Evolutionary conservation across 2,329 filamentous ascomycete species (phyloP), one percentile per base, ranked within the genome.

Genomic region (Fusarium penzigii): DNA sequence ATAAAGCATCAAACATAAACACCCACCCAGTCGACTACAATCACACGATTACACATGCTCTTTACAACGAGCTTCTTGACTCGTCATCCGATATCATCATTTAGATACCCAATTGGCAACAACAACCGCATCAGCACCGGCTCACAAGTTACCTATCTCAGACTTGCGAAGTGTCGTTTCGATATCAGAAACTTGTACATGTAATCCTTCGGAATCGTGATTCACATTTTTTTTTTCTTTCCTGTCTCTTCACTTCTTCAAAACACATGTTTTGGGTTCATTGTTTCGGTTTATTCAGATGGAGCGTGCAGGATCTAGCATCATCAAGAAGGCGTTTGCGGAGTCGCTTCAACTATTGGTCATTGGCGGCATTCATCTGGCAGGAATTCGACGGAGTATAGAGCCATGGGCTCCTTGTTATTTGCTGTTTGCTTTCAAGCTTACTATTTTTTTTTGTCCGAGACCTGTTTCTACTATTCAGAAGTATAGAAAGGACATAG

Each of bases 21-120:
- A 46, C 10, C 32, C 20, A 46, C 39, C 20, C 12, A n/a, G 5
- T 17, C 14, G 32, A 51, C 39, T 25, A 36, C n/a, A 36, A 39
- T 17, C 16, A 44, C n/a, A 44, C 20, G 25, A 25, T 36, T 17
- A 12, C 32, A 36, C 10, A 36, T 14, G 13, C 32, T 12, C 13
- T 29, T 20, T 29, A 20, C n/a, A n/a, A 29, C 46, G 6, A 38
- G 39, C 20, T 12, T 45, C 39, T 25, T 13, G 40, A 13, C 11
- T 40, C 39, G 17, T 17, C 17, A 17, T 39, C n/a, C 42, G 48
- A 47, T 52, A 54, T 43, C 44, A 55, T 63, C 43, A 40, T 48
- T 47, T 49, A 61, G 55, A 61, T 55, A 57, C 50, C 54, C 44
- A 29, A 53, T 48, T 44, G 55, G 57, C 55, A 55, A 52, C 29